Conservation (phyloP, 768 basidiomycete genomes). For the Phallus indusiatus region DNA sequence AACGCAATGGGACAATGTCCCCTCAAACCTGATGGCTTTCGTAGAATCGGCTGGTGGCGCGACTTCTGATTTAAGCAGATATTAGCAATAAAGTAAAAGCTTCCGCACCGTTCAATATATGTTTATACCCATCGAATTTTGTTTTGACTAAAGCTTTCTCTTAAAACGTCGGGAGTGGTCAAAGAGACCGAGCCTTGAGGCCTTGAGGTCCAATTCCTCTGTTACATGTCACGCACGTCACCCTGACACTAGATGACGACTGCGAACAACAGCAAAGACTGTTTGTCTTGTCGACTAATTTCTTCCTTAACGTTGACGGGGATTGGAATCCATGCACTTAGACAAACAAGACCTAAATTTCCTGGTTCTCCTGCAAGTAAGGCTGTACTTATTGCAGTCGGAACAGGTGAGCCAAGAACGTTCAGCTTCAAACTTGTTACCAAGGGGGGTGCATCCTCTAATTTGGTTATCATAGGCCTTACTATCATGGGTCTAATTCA, state of each 20-base stretch:
- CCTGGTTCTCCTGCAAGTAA: conserved; percentile 56
- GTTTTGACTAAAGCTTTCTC: too few relatives aligned
- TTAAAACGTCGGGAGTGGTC: too few relatives aligned
- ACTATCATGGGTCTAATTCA: background rate
- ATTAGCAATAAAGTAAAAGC: too few relatives aligned
- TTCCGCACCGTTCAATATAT: too few relatives aligned
- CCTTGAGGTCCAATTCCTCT: too few relatives aligned
- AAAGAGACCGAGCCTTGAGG: too few relatives aligned
- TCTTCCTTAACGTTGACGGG: conserved; percentile 55
- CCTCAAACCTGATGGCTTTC: too few relatives aligned
- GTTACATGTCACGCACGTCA: background rate
- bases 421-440: background rate
- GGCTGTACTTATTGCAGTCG: conserved; percentile 49
- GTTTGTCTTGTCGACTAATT: conserved; percentile 60
- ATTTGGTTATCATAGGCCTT: background rate
- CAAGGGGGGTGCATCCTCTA: background rate
- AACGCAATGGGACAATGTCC: too few relatives aligned
- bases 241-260: background rate
- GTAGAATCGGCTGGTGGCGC: too few relatives aligned
- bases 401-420: conserved; percentile 39
- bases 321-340: conserved; percentile 59
- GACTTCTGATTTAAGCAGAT: too few relatives aligned
- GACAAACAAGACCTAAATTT: conserved; percentile 50
- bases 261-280: conserved; percentile 31
- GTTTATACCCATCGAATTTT: too few relatives aligned